phyloP scores from a whole-genome alignment of 1,284 basidiomycete genomes.

The Leccinum angustisporum region DNA sequence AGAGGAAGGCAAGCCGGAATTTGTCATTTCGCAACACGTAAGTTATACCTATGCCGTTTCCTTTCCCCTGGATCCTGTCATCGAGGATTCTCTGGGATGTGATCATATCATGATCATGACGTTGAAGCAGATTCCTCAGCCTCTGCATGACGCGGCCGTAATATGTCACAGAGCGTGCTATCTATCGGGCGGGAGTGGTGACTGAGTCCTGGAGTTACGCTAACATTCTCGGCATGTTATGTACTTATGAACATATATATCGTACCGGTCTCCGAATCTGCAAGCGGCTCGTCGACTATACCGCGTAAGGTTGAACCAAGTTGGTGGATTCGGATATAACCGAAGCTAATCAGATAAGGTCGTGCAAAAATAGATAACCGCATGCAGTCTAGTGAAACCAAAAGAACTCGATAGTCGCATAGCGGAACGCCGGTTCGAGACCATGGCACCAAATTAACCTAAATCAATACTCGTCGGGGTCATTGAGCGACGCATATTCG shows the following conservation, averaged over 20 bases:
- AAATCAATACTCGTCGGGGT: constrained; percentile 66
- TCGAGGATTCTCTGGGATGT: neutral
- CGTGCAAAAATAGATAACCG: neutral
- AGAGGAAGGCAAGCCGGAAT: neutral
- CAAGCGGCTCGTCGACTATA: neutral
- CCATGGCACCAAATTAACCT: neutral
- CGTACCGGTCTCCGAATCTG: neutral
- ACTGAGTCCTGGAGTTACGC: neutral
- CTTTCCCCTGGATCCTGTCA: neutral
- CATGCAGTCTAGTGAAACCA: neutral
- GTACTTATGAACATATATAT: neutral
- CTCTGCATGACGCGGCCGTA: neutral
- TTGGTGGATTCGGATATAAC: neutral
- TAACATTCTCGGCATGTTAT: neutral
- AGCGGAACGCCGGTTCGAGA: neutral
- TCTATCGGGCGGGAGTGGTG: neutral
- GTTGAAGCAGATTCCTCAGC: neutral
- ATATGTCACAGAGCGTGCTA: neutral
- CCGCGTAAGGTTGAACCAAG: neutral
- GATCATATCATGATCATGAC: neutral
- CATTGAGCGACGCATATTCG: constrained; percentile 69
- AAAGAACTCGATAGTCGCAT: neutral
- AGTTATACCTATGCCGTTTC: neutral
- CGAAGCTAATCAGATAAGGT: neutral
- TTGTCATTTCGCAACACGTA: neutral